These are phyloP conservation scores for Xerocomus nothofagi DNA, from an alignment of 1,284 basidiomycete genomes.

Conservation along the genomic window DNA sequence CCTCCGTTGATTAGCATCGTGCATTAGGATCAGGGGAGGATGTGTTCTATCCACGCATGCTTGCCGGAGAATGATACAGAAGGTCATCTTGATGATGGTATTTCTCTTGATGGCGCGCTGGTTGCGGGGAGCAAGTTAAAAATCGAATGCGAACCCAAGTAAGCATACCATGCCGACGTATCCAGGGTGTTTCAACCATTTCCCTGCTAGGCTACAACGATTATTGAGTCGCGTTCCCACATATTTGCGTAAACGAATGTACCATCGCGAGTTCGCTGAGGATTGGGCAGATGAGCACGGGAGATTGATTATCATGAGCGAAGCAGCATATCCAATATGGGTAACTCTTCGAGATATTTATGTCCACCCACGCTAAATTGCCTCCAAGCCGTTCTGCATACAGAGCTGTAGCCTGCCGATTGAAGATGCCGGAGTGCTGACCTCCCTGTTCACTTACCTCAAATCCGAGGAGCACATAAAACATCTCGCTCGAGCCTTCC, in stretches of 20 bases:
- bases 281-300: constrained; percentile 40
- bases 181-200: not conserved
- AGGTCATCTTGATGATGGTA: constrained; percentile 13
- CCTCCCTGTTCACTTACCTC: constrained; percentile 45
- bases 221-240: constrained; percentile 22
- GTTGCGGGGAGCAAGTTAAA: constrained; percentile 20
- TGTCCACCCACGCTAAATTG: constrained; percentile 6
- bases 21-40: constrained; percentile 30
- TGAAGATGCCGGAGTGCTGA: constrained; percentile 47
- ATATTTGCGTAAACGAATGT: constrained; percentile 30
- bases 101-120: constrained; percentile 15
- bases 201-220: constrained; percentile 25
- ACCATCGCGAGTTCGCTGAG: constrained; percentile 30
- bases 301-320: constrained; percentile 46
- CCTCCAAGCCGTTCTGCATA: constrained; percentile 34
- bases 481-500: constrained; percentile 42
- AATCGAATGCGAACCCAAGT: constrained; percentile 33
- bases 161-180: not conserved
- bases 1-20: constrained; percentile 9
- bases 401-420: constrained; percentile 36
- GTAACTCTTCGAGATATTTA: constrained; percentile 14
- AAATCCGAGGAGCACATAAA: constrained; percentile 41
- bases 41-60: constrained; percentile 27
- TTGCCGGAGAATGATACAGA: constrained; percentile 29
- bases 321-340: constrained; percentile 48